Conservation (phyloP, 768 basidiomycete genomes). For the Pulveroboletus ravenelii region DNA sequence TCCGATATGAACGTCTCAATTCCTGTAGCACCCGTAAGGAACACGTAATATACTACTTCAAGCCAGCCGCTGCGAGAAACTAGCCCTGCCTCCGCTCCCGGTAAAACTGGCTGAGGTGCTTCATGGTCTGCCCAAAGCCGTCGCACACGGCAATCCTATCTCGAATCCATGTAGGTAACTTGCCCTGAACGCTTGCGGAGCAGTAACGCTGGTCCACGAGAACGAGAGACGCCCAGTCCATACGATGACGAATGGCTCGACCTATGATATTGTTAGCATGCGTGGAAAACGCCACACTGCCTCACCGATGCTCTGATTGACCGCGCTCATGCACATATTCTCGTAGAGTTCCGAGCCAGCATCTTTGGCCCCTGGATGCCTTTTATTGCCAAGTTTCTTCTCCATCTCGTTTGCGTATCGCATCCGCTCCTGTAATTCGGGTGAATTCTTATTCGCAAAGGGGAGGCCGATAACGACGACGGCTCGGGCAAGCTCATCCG, state of each 20-base stretch:
- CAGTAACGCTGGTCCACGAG: slow-evolving; percentile 84
- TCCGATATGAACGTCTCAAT: slow-evolving; percentile 1
- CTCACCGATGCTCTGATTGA: slow-evolving; percentile 95
- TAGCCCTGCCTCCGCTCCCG: slow-evolving; percentile 42
- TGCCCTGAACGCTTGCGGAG: slow-evolving; percentile 58
- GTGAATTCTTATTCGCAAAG: slow-evolving; percentile 87
- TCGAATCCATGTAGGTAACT: slow-evolving; percentile 91
- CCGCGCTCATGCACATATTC: slow-evolving; percentile 89
- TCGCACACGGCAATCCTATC: slow-evolving; percentile 52
- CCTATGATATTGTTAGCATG: slow-evolving; percentile 42
- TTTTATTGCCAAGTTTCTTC: slow-evolving; percentile 36
- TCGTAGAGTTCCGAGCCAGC: slow-evolving; percentile 83
- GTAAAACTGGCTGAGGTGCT: slow-evolving; percentile 66
- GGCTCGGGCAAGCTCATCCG: slow-evolving; percentile 77
- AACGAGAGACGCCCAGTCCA: slow-evolving; percentile 89
- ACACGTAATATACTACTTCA: slow-evolving; percentile 4
- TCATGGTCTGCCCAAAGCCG: slow-evolving; percentile 68
- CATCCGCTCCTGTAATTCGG: slow-evolving; percentile 89
- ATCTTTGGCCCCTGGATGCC: slow-evolving; percentile 44
- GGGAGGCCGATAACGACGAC: slow-evolving; percentile 89
- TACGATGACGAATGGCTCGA: slow-evolving; percentile 85
- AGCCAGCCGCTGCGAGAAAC: background rate
- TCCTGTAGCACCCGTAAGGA: background rate
- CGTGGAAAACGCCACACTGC: background rate
- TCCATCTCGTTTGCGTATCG: slow-evolving; percentile 72